These are phyloP conservation scores for Davidsoniella eucalypti DNA, from an alignment of 2,329 filamentous ascomycete species.

Conservation along the genomic window DNA sequence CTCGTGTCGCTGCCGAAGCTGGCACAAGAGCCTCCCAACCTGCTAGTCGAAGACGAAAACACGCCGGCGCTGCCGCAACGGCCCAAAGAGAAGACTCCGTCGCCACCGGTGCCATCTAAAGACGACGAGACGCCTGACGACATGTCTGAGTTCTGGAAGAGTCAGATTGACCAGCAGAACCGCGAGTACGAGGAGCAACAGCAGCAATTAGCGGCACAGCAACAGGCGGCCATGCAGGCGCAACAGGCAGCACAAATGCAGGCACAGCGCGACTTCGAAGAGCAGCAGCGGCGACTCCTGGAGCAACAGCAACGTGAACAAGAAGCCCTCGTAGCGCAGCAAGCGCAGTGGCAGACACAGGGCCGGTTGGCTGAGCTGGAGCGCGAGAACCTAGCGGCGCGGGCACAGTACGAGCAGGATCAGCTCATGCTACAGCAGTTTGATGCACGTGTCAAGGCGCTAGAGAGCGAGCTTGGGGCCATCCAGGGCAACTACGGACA, in stretches of 20 bases:
- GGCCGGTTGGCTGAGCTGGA: slow-evolving; percentile 91
- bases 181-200: slow-evolving; percentile 93
- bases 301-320: slow-evolving; percentile 86
- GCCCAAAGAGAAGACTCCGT: slow-evolving; percentile 53
- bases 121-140: slow-evolving; percentile 67
- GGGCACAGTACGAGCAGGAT: slow-evolving; percentile 92
- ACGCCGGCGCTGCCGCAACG: slow-evolving; percentile 69
- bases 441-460: slow-evolving; percentile 79
- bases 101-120: slow-evolving; percentile 50
- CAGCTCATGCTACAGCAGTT: slow-evolving; percentile 96
- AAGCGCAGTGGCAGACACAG: slow-evolving; percentile 85
- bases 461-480: slow-evolving; percentile 74
- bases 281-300: slow-evolving; percentile 72
- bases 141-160: slow-evolving; percentile 97
- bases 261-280: slow-evolving; percentile 88
- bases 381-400: slow-evolving; percentile 82
- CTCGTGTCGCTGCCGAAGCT: slow-evolving; percentile 93
- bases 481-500: slow-evolving; percentile 70
- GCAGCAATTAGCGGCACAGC: slow-evolving; percentile 69
- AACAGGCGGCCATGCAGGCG: slow-evolving; percentile 61
- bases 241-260: slow-evolving; percentile 73
- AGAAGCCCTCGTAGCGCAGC: slow-evolving; percentile 74
- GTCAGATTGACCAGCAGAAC: slow-evolving; percentile 77
- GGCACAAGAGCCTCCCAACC: slow-evolving; percentile 80
- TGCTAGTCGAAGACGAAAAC: slow-evolving; percentile 70